Evolutionary conservation across 2,329 filamentous ascomycete genomes (phyloP).

Genomic region (Fusarium beomiforme): DNA sequence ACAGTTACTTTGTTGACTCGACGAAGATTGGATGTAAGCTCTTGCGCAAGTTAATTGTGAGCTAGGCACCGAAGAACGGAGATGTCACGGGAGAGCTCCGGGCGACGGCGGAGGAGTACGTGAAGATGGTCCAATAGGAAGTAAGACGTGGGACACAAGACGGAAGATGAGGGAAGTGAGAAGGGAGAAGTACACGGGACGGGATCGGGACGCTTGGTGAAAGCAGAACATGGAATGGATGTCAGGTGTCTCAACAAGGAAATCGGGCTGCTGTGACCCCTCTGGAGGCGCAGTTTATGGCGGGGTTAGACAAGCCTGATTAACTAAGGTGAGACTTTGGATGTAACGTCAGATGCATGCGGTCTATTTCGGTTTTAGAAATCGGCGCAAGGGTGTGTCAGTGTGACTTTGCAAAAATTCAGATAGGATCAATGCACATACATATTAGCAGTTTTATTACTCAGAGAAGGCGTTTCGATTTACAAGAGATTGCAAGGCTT

Average conservation of each 20-base stretch:
- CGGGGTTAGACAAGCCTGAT: neutral
- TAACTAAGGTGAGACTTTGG: neutral
- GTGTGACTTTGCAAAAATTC: neutral
- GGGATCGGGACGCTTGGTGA: neutral
- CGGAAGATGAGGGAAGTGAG: neutral
- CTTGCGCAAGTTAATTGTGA: constrained; percentile 1
- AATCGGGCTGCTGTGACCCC: neutral
- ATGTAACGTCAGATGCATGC: constrained; percentile 7
- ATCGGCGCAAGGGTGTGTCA: neutral
- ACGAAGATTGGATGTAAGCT: neutral
- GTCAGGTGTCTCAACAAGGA: constrained; percentile 9
- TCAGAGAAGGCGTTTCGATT: neutral
- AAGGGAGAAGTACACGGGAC: neutral
- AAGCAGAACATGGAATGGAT: neutral
- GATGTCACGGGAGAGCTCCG: constrained; percentile 10
- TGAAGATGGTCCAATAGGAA: constrained; percentile 10
- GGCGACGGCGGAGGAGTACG: neutral
- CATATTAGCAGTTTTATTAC: neutral
- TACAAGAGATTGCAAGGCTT: constrained; percentile 12
- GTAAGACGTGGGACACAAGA: neutral
- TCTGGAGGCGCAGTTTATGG: constrained; percentile 10
- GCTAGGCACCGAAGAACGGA: constrained; percentile 29
- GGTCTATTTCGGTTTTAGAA: neutral
- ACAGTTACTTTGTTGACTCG: constrained; percentile 8
- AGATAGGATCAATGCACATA: neutral